Conservation (phyloP, 805 yeast species). For the Wickerhamomyces mucosus region DNA sequence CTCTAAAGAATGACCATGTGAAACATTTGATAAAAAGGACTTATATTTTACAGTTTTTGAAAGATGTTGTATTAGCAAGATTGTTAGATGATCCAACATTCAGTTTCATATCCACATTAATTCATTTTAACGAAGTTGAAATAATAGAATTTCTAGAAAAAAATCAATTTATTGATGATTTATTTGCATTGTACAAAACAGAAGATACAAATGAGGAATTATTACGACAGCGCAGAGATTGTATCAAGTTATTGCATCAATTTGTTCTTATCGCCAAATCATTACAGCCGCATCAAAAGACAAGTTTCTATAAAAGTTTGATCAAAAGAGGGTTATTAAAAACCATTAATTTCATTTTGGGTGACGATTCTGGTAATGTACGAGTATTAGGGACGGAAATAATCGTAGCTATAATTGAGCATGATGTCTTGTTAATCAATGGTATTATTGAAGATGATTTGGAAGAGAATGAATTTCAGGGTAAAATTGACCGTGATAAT, state of each 20-base stretch:
- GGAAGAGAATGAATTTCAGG: neutral
- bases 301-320: conserved; percentile 53
- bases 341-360: conserved; percentile 64
- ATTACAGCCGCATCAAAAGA: conserved; percentile 47
- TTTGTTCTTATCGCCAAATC: conserved; percentile 67
- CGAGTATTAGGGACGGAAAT: conserved; percentile 73
- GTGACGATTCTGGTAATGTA: conserved; percentile 35
- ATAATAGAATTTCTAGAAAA: conserved; percentile 51
- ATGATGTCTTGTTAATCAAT: conserved; percentile 58
- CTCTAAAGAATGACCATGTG: conserved; percentile 41
- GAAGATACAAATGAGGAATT: neutral
- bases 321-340: conserved; percentile 62
- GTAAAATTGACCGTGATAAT: conserved; percentile 3
- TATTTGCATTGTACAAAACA: conserved; percentile 48
- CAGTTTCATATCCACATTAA: conserved; percentile 54
- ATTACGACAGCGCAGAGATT: conserved; percentile 44
- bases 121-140: conserved; percentile 59
- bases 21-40: conserved; percentile 59
- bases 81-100: conserved; percentile 74
- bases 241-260: conserved; percentile 72
- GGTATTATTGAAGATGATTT: conserved; percentile 9
- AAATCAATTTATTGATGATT: conserved; percentile 39
- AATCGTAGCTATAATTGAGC: conserved; percentile 73
- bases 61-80: conserved; percentile 80
- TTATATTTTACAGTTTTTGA: conserved; percentile 68